Evolutionary conservation across 2,329 filamentous ascomycete species (phyloP).

Genomic region (Bipolaris gigantea): DNA sequence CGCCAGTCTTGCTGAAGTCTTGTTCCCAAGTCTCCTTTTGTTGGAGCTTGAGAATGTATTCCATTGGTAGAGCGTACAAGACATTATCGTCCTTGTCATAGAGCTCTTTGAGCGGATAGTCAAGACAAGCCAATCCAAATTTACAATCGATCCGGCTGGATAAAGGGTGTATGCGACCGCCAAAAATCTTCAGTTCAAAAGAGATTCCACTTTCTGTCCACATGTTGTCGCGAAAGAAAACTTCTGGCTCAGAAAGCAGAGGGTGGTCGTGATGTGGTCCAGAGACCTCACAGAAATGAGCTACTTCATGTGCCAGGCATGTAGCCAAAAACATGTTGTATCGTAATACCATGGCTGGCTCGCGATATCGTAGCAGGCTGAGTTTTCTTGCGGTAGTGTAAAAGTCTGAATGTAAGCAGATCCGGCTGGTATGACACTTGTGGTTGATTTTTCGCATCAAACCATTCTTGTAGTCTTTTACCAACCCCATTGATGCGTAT

Average conservation of each 20-base stretch:
- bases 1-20: conserved; percentile 29
- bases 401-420: conserved; percentile 46
- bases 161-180: conserved; percentile 44
- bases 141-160: conserved; percentile 45
- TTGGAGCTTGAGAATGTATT: conserved; percentile 44
- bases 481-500: conserved; percentile 44
- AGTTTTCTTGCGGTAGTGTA: conserved; percentile 47
- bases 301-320: conserved; percentile 45
- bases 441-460: conserved; percentile 40
- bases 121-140: conserved; percentile 42
- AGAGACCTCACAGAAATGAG: conserved; percentile 47
- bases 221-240: conserved; percentile 45
- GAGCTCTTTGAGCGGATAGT: conserved; percentile 41
- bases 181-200: conserved; percentile 45
- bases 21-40: conserved; percentile 45
- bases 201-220: conserved; percentile 47
- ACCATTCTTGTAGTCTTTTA: conserved; percentile 44
- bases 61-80: conserved; percentile 45
- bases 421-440: conserved; percentile 43
- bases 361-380: conserved; percentile 41
- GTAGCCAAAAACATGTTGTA: conserved; percentile 47
- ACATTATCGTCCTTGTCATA: conserved; percentile 45
- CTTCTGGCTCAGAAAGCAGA: conserved; percentile 41
- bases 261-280: conserved; percentile 42
- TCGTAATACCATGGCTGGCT: conserved; percentile 46